phyloP scores from a whole-genome alignment of 2,329 filamentous ascomycete species.

The Dactylonectria macrodidyma region DNA sequence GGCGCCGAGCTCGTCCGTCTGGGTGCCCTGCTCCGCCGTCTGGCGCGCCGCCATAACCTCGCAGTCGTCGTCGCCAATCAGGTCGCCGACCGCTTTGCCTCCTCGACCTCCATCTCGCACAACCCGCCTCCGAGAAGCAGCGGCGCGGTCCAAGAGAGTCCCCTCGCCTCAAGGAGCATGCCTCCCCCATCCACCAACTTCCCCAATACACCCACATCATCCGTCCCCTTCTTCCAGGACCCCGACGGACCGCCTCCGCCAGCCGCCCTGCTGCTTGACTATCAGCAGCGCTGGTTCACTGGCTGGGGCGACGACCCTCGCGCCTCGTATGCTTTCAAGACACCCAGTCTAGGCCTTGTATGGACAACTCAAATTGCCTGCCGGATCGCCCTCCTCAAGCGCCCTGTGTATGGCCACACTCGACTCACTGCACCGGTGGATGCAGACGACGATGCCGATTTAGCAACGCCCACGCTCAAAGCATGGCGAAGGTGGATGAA shows the following conservation, averaged over 20 bases:
- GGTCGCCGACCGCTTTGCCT: conserved; percentile 87
- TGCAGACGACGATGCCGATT: conserved; percentile 58
- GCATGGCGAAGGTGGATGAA: conserved; percentile 85
- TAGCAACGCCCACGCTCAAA: conserved; percentile 63
- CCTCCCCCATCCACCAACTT: conserved; percentile 48
- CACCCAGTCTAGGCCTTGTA: conserved; percentile 87
- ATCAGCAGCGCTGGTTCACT: conserved; percentile 95
- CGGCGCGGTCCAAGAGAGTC: conserved; percentile 60
- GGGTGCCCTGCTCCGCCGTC: conserved; percentile 80
- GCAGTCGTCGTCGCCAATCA: conserved; percentile 96
- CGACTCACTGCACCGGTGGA: conserved; percentile 53
- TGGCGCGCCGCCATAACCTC: conserved; percentile 82
- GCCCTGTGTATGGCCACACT: conserved; percentile 67
- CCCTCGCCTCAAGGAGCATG: conserved; percentile 64
- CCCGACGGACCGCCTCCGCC: conserved; percentile 54
- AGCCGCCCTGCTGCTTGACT: conserved; percentile 79
- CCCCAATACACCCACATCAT: conserved; percentile 57
- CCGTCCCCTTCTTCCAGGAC: conserved; percentile 53
- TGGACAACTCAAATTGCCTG: conserved; percentile 93
- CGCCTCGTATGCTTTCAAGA: conserved; percentile 74
- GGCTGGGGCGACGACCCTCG: conserved; percentile 86
- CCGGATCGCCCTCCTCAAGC: conserved; percentile 85
- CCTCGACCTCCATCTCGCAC: conserved; percentile 43
- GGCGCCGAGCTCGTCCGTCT: conserved; percentile 83
- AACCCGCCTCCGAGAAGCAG: conserved; percentile 42